These are phyloP conservation scores for Trypanosomatidae sp. DNA, from an alignment of 208 protist genomes.

Conservation along the genomic window DNA sequence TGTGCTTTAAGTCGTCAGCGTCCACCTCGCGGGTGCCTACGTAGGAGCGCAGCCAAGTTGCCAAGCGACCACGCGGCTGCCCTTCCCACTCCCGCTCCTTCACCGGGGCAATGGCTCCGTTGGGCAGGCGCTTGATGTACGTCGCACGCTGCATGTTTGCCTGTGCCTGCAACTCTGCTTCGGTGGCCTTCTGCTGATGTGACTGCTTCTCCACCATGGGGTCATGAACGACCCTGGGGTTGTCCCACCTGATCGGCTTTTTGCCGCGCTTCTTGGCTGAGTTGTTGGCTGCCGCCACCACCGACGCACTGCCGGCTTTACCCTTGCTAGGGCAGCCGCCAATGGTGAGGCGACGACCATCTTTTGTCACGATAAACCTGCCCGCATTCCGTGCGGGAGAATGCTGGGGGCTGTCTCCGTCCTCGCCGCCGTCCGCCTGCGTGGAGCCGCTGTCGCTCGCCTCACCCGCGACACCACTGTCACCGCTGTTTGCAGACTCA, in stretches of 20 bases:
- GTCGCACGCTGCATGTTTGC: conserved; percentile 61
- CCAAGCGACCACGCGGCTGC: conserved; percentile 67
- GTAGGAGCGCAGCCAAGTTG: conserved; percentile 75
- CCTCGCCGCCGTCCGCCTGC: conserved; percentile 17
- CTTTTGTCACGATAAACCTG: conserved; percentile 57
- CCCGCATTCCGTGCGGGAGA: conserved; percentile 13
- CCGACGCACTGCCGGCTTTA: conserved; percentile 4
- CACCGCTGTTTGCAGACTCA: conserved; percentile 11
- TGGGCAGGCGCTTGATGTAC: conserved; percentile 78
- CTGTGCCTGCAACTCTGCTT: conserved; percentile 70
- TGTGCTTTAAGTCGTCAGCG: conserved; percentile 86
- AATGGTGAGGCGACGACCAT: conserved; percentile 53
- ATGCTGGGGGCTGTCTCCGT: background rate
- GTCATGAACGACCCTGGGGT: conserved; percentile 14
- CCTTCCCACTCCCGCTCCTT: conserved; percentile 82
- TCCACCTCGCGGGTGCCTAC: conserved; percentile 80
- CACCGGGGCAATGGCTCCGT: conserved; percentile 61
- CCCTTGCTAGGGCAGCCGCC: conserved; percentile 30
- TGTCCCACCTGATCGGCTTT: conserved; percentile 68
- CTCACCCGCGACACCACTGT: conserved; percentile 1
- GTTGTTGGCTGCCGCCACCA: conserved; percentile 2
- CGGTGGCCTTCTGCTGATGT: conserved; percentile 39
- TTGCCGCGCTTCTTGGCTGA: conserved; percentile 49
- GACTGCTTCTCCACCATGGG: conserved; percentile 34
- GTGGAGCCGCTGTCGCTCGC: conserved; percentile 6